Conservation (phyloP, 305 asterid species). For the Fraxinus velutina region DNA sequence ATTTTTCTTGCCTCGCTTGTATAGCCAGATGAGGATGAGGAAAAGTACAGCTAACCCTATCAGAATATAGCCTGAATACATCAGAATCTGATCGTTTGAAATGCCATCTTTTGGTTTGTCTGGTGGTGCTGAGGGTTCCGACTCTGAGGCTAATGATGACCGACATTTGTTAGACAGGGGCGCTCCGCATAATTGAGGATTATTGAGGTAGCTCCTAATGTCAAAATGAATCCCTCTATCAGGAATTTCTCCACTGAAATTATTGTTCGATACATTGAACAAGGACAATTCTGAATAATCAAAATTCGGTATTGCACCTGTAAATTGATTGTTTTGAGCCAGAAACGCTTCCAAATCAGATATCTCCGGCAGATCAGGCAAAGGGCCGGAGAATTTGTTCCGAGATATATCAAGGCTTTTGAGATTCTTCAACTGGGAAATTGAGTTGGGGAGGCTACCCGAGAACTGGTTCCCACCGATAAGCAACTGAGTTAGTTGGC, state of each 20-base stretch:
- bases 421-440: conserved; percentile 38
- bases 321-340: conserved; percentile 38
- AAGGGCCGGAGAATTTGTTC: conserved; percentile 39
- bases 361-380: conserved; percentile 40
- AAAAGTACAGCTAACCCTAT: conserved; percentile 45
- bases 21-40: conserved; percentile 33
- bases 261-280: conserved; percentile 52
- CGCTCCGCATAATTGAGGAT: conserved; percentile 49
- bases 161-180: conserved; percentile 44
- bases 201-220: conserved; percentile 32
- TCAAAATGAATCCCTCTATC: conserved; percentile 29
- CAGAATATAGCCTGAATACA: conserved; percentile 52
- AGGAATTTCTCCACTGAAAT: conserved; percentile 51
- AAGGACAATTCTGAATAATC: conserved; percentile 27
- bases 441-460: conserved; percentile 33
- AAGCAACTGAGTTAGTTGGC: conserved; percentile 33
- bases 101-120: conserved; percentile 15
- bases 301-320: conserved; percentile 35
- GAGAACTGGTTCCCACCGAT: conserved; percentile 38
- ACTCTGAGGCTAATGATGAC: not conserved
- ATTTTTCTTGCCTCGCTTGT: conserved; percentile 33
- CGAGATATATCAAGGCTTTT: conserved; percentile 43
- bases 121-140: not conserved
- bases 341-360: conserved; percentile 30
- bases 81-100: conserved; percentile 50